These are phyloP conservation scores for Aurantiochytrium sp. DNA, from an alignment of 108 stramenopile genomes.

Conservation along the genomic window DNA sequence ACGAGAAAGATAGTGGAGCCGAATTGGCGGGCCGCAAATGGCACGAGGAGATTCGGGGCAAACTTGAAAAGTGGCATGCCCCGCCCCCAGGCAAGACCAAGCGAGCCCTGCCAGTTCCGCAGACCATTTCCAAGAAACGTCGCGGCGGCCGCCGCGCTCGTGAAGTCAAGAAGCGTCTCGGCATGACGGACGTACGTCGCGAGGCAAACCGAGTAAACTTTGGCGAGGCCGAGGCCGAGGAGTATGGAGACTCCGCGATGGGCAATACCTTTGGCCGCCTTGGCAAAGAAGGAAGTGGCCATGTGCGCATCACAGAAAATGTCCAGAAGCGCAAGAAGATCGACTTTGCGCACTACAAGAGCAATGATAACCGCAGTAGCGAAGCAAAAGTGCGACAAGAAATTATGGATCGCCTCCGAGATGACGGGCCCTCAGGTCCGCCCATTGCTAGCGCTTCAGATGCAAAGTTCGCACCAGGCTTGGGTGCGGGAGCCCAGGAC, in stretches of 20 bases:
- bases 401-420: neutral
- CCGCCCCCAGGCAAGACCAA: conserved; percentile 75
- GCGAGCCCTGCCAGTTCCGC: conserved; percentile 85
- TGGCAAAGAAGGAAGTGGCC: conserved; percentile 58
- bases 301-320: conserved; percentile 57
- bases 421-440: neutral
- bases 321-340: conserved; percentile 34
- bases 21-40: conserved; percentile 26
- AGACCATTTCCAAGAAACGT: conserved; percentile 69
- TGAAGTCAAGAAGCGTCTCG: conserved; percentile 78
- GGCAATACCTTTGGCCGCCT: conserved; percentile 77
- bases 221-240: conserved; percentile 55
- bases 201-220: conserved; percentile 79
- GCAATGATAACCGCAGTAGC: neutral
- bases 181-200: conserved; percentile 87
- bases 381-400: neutral
- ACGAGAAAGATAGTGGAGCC: neutral
- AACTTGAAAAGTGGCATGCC: conserved; percentile 84
- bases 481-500: too few relatives aligned
- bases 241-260: conserved; percentile 93
- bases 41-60: conserved; percentile 38
- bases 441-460: neutral
- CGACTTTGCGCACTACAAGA: neutral
- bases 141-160: conserved; percentile 89
- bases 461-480: too few relatives aligned